These are phyloP conservation scores for Kandelia obovata DNA, from an alignment of 345 rosid species.

Conservation along the genomic window DNA sequence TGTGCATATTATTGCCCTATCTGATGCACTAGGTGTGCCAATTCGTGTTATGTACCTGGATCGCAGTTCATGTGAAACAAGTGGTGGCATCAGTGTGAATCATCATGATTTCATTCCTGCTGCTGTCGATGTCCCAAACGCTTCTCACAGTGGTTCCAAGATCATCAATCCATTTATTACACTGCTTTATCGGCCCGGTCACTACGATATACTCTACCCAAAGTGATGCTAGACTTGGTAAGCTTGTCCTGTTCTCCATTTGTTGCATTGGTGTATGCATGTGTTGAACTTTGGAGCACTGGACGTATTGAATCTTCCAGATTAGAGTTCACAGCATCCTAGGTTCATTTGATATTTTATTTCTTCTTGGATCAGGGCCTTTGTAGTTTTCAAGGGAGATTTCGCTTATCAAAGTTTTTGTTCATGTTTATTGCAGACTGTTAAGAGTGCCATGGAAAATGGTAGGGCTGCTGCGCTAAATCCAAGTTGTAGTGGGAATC, in stretches of 20 bases:
- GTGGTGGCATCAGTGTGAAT: conserved; percentile 69
- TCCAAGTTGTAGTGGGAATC: conserved; percentile 3
- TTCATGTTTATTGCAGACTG: conserved; percentile 21
- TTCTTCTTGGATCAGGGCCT: not conserved
- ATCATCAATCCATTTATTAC: conserved; percentile 61
- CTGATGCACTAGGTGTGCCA: conserved; percentile 90
- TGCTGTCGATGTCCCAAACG: conserved; percentile 21
- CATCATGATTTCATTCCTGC: conserved; percentile 88
- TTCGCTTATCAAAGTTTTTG: not conserved
- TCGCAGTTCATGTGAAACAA: conserved; percentile 80
- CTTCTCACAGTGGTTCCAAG: conserved; percentile 32
- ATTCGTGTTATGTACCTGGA: conserved; percentile 93
- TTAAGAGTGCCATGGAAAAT: conserved; percentile 13
- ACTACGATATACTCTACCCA: conserved; percentile 93
- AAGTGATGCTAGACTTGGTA: conserved; percentile 44
- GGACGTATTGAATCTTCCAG: too few species aligned
- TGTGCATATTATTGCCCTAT: conserved; percentile 90
- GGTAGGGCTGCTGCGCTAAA: conserved; percentile 7
- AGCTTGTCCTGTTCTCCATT: conserved; percentile 20
- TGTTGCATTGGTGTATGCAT: not conserved
- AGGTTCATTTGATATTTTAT: not conserved
- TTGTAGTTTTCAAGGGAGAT: not conserved
- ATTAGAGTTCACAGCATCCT: not conserved
- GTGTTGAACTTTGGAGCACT: not conserved
- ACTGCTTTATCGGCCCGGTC: conserved; percentile 96